A percentile compares a stretch with the other conserved stretches of the same genome.
phyloP scores from a whole-genome alignment of 2,329 filamentous ascomycete species.

The Scleromitrula shiraiana region DNA sequence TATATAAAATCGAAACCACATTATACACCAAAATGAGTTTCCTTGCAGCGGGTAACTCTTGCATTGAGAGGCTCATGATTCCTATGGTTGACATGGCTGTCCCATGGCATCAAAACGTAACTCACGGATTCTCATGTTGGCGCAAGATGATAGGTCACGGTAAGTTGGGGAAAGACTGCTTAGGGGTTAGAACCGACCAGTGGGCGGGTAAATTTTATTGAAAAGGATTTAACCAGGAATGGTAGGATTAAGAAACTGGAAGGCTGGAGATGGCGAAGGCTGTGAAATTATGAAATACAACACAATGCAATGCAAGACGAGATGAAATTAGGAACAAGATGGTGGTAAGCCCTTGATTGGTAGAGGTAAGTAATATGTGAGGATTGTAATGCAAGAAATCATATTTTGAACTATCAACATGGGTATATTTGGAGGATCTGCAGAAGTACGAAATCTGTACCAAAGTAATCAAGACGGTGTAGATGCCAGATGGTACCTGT shows the following conservation, averaged over 20 bases:
- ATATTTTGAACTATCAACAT: too few species aligned
- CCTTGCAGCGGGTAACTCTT: slow-evolving; percentile 9
- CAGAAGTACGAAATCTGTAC: too few species aligned
- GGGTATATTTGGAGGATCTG: too few species aligned
- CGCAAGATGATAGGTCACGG: slow-evolving; percentile 10
- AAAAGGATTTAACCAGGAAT: not conserved
- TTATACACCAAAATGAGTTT: not conserved
- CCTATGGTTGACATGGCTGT: not conserved
- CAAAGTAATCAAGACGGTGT: too few species aligned
- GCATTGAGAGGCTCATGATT: slow-evolving; percentile 1
- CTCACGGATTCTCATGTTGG: not conserved
- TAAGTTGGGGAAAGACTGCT: not conserved
- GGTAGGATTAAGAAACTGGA: not conserved
- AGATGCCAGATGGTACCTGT: too few species aligned
- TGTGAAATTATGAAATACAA: not conserved
- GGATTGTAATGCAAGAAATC: too few species aligned
- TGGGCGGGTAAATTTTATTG: slow-evolving; percentile 9
- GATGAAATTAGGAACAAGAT: not conserved
- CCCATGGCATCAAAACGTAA: not conserved
- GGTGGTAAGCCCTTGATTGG: too few species aligned
- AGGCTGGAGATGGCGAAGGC: not conserved
- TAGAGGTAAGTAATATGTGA: too few species aligned
- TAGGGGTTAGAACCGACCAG: not conserved
- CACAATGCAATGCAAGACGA: not conserved
- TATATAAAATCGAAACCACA: not conserved